These are phyloP conservation scores for Cordyceps militaris DNA, from an alignment of 2,329 filamentous ascomycete species.

Conservation along the genomic window DNA sequence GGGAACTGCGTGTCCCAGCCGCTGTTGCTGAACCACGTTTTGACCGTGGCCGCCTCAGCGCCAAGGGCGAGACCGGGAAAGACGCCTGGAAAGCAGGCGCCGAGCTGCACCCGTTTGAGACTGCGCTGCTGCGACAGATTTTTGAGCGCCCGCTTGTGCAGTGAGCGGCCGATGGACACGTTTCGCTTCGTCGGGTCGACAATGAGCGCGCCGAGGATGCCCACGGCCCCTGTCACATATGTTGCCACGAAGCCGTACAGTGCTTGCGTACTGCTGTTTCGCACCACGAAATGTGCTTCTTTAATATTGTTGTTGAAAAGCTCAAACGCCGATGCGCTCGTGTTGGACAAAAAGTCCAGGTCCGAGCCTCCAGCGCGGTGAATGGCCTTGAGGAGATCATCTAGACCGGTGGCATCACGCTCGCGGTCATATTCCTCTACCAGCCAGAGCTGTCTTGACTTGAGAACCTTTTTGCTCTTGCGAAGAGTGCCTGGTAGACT, in stretches of 20 bases:
- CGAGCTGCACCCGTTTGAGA: conserved; percentile 74
- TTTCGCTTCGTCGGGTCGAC: conserved; percentile 83
- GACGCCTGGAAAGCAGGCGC: conserved; percentile 72
- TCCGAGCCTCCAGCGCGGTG: conserved; percentile 60
- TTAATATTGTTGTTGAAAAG: conserved; percentile 63
- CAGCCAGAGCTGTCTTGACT: conserved; percentile 91
- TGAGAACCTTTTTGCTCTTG: conserved; percentile 79
- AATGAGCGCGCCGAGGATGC: conserved; percentile 77
- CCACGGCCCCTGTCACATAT: conserved; percentile 66
- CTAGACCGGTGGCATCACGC: conserved; percentile 65
- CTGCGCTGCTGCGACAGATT: conserved; percentile 62
- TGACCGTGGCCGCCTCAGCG: conserved; percentile 38
- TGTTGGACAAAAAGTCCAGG: conserved; percentile 61
- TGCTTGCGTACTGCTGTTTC: conserved; percentile 86
- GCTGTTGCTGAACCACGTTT: conserved; percentile 80
- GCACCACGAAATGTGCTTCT: conserved; percentile 83
- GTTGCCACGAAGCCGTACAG: conserved; percentile 90
- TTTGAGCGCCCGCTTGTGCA: conserved; percentile 79
- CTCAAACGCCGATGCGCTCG: conserved; percentile 69
- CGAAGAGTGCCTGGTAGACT: conserved; percentile 67
- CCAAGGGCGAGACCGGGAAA: conserved; percentile 73
- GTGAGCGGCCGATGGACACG: conserved; percentile 80
- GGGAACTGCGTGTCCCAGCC: conserved; percentile 73
- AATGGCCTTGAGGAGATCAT: conserved; percentile 65
- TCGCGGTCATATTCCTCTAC: conserved; percentile 82